Evolutionary conservation across 768 basidiomycete genomes (phyloP).

Genomic region (Leccinum longicurvipes): DNA sequence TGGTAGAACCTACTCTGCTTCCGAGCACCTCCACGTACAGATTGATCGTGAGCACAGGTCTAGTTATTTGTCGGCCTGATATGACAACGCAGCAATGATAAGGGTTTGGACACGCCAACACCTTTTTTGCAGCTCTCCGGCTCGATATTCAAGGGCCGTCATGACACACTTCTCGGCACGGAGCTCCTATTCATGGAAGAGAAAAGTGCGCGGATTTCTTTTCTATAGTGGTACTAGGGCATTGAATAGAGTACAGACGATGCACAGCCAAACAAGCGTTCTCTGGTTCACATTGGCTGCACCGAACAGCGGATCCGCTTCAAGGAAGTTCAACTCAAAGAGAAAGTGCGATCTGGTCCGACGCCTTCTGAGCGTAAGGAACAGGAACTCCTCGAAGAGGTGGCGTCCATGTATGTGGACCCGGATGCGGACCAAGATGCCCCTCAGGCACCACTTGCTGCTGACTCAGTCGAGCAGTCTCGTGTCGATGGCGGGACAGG

Average conservation of each 20-base stretch:
- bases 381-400: conserved; percentile 17
- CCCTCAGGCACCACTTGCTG: neutral
- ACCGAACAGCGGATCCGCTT: conserved; percentile 66
- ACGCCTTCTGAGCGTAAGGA: conserved; percentile 4
- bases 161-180: conserved; percentile 67
- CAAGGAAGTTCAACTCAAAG: conserved; percentile 59
- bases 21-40: conserved; percentile 68
- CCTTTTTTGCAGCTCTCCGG: conserved; percentile 78
- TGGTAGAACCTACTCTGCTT: conserved; percentile 69
- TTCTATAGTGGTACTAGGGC: no score
- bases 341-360: conserved; percentile 33
- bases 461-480: neutral
- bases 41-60: no score
- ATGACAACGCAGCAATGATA: conserved; percentile 42
- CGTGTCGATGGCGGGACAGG: neutral
- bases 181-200: conserved; percentile 76
- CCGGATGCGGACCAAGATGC: neutral
- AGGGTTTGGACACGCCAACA: conserved; percentile 77
- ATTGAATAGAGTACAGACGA: no score
- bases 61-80: neutral
- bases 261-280: conserved; percentile 53
- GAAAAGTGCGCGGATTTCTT: conserved; percentile 42
- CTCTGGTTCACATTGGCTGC: conserved; percentile 43
- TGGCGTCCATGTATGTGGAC: conserved; percentile 19
- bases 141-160: conserved; percentile 68